Evolutionary conservation across 2,329 filamentous ascomycete genomes (phyloP).

Genomic region (Ophiocordyceps robertsii): DNA sequence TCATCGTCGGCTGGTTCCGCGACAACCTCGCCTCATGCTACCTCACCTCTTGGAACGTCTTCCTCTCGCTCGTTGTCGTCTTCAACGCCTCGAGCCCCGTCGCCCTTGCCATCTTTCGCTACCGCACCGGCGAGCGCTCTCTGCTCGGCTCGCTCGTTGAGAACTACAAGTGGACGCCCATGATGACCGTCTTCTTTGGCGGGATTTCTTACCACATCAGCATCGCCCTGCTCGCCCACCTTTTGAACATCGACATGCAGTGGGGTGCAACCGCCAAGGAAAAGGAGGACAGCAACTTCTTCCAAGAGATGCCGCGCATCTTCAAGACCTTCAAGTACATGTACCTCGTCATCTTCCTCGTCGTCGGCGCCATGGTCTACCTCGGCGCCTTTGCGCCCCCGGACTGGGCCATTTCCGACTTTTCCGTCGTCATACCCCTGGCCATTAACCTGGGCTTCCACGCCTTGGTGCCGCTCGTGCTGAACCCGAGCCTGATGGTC

Average conservation of each 20-base stretch:
- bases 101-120: conserved; percentile 47
- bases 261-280: conserved; percentile 48
- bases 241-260: conserved; percentile 28
- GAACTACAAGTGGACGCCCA: conserved; percentile 50
- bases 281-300: conserved; percentile 40
- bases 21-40: conserved; percentile 55
- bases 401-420: conserved; percentile 44
- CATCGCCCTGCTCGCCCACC: conserved; percentile 26
- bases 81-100: conserved; percentile 51
- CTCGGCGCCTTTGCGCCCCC: conserved; percentile 31
- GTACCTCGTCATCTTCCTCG: conserved; percentile 32
- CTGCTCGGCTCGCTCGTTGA: conserved; percentile 25
- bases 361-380: conserved; percentile 34
- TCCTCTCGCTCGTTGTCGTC: conserved; percentile 48
- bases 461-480: conserved; percentile 42
- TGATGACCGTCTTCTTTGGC: conserved; percentile 32
- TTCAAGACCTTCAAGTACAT: conserved; percentile 39
- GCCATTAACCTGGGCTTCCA: conserved; percentile 20
- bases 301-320: conserved; percentile 40
- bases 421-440: conserved; percentile 45
- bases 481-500: conserved; percentile 50
- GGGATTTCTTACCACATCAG: conserved; percentile 28
- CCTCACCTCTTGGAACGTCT: conserved; percentile 52
- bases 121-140: conserved; percentile 41
- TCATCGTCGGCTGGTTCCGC: conserved; percentile 58